phyloP scores from a whole-genome alignment of 129 eudicot species.

The Oenanthe sinensis region DNA sequence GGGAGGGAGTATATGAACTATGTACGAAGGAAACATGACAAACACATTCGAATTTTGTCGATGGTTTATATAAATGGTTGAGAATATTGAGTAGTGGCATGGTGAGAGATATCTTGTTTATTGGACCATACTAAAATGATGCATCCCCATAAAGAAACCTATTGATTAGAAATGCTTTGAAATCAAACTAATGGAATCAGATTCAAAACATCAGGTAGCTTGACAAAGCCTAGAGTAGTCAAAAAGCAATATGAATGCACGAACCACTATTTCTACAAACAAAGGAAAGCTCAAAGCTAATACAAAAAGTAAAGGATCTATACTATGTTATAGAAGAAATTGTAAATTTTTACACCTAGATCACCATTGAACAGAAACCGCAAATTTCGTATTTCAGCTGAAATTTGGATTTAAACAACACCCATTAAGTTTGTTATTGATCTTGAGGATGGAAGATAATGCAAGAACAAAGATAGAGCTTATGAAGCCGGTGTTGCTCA shows the following conservation, averaged over 20 bases:
- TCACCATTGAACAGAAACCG: slow-evolving; percentile 16
- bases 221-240: slow-evolving; percentile 31
- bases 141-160: slow-evolving; percentile 1
- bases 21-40: neutral
- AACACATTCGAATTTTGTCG: neutral
- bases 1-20: no score
- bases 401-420: neutral
- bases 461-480: slow-evolving; percentile 38
- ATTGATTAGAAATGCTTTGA: neutral
- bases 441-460: slow-evolving; percentile 30
- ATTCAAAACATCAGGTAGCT: slow-evolving; percentile 29
- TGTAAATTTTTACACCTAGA: neutral
- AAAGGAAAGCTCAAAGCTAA: slow-evolving; percentile 47
- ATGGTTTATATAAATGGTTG: neutral
- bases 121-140: slow-evolving; percentile 1
- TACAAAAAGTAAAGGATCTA: slow-evolving; percentile 45
- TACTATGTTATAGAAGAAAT: slow-evolving; percentile 14
- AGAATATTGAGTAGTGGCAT: neutral
- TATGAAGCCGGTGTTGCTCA: slow-evolving; percentile 40
- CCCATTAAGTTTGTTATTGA: neutral
- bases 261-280: slow-evolving; percentile 20
- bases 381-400: neutral
- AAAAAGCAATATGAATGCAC: slow-evolving; percentile 36
- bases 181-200: slow-evolving; percentile 22
- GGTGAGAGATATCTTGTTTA: neutral